Conservation (phyloP, 352 stramenopile species). For the Phytophthora idaei region DNA sequence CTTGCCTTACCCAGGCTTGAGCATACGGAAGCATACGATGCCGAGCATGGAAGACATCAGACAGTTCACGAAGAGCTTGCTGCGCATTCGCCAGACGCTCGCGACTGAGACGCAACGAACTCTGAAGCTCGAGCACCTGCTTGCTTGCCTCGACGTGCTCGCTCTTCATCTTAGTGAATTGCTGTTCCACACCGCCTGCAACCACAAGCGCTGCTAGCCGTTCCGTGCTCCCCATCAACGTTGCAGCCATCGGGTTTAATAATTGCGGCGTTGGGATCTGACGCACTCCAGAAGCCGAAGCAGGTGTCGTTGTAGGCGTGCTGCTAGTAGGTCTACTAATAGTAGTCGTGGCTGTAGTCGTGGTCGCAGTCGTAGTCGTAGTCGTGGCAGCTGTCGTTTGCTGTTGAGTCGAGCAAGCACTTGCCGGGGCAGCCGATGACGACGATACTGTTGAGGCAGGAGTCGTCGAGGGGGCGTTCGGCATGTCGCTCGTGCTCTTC, state of each 20-base stretch:
- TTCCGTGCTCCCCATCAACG: conserved; percentile 54
- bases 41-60: conserved; percentile 66
- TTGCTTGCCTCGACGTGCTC: conserved; percentile 75
- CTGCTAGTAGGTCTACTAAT: neutral
- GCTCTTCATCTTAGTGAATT: conserved; percentile 73
- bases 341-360: neutral
- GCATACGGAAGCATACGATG: conserved; percentile 64
- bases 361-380: neutral
- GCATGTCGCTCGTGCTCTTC: conserved; percentile 9
- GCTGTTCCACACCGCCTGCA: conserved; percentile 71
- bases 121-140: conserved; percentile 69
- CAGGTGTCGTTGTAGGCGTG: neutral
- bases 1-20: conserved; percentile 59
- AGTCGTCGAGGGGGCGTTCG: conserved; percentile 10
- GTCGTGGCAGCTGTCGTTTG: conserved; percentile 9
- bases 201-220: conserved; percentile 62
- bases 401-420: conserved; percentile 7
- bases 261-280: conserved; percentile 20
- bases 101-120: conserved; percentile 64
- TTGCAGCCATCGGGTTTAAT: conserved; percentile 35
- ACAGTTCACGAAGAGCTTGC: conserved; percentile 60
- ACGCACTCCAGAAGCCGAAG: conserved; percentile 11
- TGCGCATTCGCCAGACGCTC: conserved; percentile 66
- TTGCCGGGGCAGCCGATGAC: conserved; percentile 2
- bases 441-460: neutral